Percentiles rank a stretch among this genome's conserved stretches.
phyloP scores from a whole-genome alignment of 192 early-diverging fungal species.

The Coemansia sp. region DNA sequence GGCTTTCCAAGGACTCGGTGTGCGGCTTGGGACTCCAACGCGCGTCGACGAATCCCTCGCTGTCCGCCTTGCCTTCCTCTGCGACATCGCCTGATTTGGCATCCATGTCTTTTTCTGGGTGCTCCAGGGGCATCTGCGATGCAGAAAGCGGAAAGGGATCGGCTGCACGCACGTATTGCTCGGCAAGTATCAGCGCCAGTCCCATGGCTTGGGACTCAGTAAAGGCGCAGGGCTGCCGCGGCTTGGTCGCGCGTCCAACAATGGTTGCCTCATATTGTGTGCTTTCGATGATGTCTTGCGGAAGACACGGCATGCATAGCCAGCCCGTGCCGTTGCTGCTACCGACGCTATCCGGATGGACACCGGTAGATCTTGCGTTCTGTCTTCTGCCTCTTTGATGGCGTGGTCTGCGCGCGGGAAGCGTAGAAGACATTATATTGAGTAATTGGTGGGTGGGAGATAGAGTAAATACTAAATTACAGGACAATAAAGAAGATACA shows the following conservation, averaged over 20 bases:
- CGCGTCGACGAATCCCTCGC: neutral
- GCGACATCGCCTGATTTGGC: too few relatives aligned
- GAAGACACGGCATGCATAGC: constrained; percentile 13
- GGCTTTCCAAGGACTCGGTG: neutral
- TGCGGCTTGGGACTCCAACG: neutral
- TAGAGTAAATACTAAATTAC: too few relatives aligned
- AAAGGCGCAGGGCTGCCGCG: constrained; percentile 1
- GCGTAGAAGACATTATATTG: constrained; percentile 1
- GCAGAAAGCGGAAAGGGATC: constrained; percentile 2
- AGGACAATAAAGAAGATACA: too few relatives aligned
- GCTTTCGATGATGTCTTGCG: constrained; percentile 13
- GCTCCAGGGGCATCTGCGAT: neutral
- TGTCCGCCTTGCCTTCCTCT: neutral
- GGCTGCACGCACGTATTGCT: constrained; percentile 25
- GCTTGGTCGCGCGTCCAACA: neutral
- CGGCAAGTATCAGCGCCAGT: constrained; percentile 26
- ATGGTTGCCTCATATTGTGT: constrained; percentile 4
- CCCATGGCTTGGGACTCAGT: constrained; percentile 27
- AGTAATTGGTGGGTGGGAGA: too few relatives aligned
- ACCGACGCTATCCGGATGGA: neutral
- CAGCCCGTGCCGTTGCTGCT: neutral
- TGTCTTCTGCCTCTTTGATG: constrained; percentile 4
- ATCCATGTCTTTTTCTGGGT: neutral
- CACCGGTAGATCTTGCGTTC: neutral
- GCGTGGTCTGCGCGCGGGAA: constrained; percentile 9